These are phyloP conservation scores for Guadua angustifolia DNA, from an alignment of 176 grass and related monocot species.

Conservation along the genomic window DNA sequence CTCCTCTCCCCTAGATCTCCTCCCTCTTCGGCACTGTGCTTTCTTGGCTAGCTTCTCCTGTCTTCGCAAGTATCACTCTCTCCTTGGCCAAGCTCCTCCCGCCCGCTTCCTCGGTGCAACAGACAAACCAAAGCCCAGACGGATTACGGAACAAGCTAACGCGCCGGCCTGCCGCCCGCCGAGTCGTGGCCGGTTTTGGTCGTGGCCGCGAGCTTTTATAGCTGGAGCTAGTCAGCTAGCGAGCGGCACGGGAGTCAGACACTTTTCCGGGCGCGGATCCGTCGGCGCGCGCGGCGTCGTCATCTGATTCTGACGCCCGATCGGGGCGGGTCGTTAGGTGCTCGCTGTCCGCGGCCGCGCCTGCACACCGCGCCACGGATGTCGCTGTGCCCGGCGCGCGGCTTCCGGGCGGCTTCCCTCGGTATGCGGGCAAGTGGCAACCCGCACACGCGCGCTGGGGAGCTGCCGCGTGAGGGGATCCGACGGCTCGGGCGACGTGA, in stretches of 20 bases:
- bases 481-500: slow-evolving; percentile 34
- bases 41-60: background rate
- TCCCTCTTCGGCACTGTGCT: background rate
- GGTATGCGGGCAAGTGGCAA: background rate
- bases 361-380: slow-evolving; percentile 23
- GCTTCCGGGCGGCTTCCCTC: slow-evolving; percentile 39
- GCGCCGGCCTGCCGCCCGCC: slow-evolving; percentile 5
- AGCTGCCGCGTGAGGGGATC: slow-evolving; percentile 46
- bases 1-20: background rate
- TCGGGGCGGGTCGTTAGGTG: slow-evolving; percentile 17
- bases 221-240: background rate
- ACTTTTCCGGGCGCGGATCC: slow-evolving; percentile 3
- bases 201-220: slow-evolving; percentile 45
- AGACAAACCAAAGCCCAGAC: background rate
- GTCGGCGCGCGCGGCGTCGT: slow-evolving; percentile 33
- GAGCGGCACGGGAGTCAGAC: background rate
- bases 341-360: slow-evolving; percentile 36
- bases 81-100: background rate
- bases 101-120: background rate
- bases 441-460: background rate
- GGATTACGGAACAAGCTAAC: slow-evolving; percentile 5
- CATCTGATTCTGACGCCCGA: slow-evolving; percentile 42
- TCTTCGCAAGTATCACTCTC: background rate
- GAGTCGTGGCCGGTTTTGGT: background rate
- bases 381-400: background rate